Conservation (phyloP, 2,329 filamentous ascomycete species). For the Cytospora mali region DNA sequence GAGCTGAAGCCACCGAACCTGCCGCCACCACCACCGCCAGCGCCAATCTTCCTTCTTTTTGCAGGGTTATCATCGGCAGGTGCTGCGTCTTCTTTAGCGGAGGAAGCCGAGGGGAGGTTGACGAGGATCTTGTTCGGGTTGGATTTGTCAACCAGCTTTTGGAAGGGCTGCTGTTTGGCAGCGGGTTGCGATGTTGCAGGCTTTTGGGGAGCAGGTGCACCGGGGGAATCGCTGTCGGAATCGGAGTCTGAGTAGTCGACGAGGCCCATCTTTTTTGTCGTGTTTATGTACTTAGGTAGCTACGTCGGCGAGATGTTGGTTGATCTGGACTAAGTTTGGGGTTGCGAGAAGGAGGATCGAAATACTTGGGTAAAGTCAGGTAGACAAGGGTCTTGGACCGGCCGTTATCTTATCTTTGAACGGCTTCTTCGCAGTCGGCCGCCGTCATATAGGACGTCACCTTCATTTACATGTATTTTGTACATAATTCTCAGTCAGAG, state of each 20-base stretch:
- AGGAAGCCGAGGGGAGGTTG: slow-evolving; percentile 64
- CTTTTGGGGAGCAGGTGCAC: slow-evolving; percentile 16
- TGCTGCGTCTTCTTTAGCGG: slow-evolving; percentile 39
- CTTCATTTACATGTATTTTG: no score
- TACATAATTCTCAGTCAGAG: no score
- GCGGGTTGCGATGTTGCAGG: slow-evolving; percentile 28
- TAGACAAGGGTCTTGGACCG: not conserved
- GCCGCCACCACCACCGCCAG: slow-evolving; percentile 45
- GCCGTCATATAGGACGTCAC: not conserved
- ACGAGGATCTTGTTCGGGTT: slow-evolving; percentile 85
- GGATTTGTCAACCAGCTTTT: slow-evolving; percentile 79
- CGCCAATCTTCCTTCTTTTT: slow-evolving; percentile 65
- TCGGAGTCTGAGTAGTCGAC: slow-evolving; percentile 85
- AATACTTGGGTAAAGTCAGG: no score
- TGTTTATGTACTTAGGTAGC: not conserved
- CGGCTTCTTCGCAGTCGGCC: not conserved
- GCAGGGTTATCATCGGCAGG: slow-evolving; percentile 61
- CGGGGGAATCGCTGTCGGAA: slow-evolving; percentile 57
- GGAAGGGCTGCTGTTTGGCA: slow-evolving; percentile 64
- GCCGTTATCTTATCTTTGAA: not conserved
- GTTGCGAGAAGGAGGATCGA: not conserved
- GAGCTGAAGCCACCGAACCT: slow-evolving; percentile 83
- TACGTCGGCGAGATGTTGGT: not conserved
- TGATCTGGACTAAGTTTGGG: not conserved
- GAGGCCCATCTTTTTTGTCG: slow-evolving; percentile 65